phyloP scores from a whole-genome alignment of 441 rosid species.

The Iberis amara region DNA sequence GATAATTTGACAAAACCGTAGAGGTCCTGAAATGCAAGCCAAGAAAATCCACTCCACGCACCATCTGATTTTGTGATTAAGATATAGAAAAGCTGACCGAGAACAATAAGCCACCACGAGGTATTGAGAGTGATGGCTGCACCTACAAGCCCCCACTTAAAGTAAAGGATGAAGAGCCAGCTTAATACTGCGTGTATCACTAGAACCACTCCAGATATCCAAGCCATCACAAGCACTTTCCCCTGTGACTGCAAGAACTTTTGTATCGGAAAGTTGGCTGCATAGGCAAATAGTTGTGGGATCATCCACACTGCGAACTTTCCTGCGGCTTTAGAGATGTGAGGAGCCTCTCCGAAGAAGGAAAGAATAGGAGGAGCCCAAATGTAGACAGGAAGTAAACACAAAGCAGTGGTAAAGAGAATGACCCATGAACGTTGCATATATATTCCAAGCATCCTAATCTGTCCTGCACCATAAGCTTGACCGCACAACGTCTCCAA shows the following conservation, averaged over 20 bases:
- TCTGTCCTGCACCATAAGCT: slow-evolving; percentile 73
- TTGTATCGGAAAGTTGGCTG: slow-evolving; percentile 73
- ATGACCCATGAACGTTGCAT: slow-evolving; percentile 97
- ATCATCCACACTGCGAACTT: slow-evolving; percentile 74
- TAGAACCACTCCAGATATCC: slow-evolving; percentile 57
- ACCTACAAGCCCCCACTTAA: slow-evolving; percentile 67
- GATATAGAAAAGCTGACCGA: slow-evolving; percentile 60
- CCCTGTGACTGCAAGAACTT: slow-evolving; percentile 83
- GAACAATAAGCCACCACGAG: slow-evolving; percentile 78
- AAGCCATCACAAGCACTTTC: slow-evolving; percentile 73
- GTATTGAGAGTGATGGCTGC: slow-evolving; percentile 69
- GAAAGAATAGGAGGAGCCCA: slow-evolving; percentile 76
- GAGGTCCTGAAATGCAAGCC: slow-evolving; percentile 70
- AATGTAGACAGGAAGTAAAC: slow-evolving; percentile 56
- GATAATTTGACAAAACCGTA: slow-evolving; percentile 76
- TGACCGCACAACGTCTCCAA: slow-evolving; percentile 74
- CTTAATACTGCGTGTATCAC: slow-evolving; percentile 51
- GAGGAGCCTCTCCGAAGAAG: slow-evolving; percentile 57
- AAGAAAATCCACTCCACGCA: slow-evolving; percentile 80
- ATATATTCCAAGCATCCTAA: slow-evolving; percentile 69
- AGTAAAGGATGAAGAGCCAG: slow-evolving; percentile 69
- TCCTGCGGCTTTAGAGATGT: slow-evolving; percentile 80
- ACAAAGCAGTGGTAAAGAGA: slow-evolving; percentile 56
- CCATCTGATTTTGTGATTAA: slow-evolving; percentile 75
- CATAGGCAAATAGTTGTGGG: slow-evolving; percentile 73